Conservation (phyloP, 108 stramenopile genomes). For the Skeletonema costatum region DNA sequence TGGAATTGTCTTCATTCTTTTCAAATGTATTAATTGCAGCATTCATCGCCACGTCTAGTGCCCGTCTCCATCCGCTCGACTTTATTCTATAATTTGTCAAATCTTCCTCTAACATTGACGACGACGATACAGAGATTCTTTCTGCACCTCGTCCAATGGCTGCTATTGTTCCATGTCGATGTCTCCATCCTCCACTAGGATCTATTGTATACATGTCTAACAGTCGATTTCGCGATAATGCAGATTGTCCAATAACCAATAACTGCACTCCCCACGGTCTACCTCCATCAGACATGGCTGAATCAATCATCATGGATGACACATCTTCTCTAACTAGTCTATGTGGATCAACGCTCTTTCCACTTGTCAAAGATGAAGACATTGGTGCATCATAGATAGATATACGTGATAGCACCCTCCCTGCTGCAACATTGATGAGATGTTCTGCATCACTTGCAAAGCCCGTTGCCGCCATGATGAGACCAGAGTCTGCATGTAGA, state of each 20-base stretch:
- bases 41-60: constrained; percentile 48
- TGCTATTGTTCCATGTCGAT: constrained; percentile 26
- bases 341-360: constrained; percentile 47
- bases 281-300: constrained; percentile 35
- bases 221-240: constrained; percentile 4
- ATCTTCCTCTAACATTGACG: constrained; percentile 3
- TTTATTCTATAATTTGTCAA: not conserved
- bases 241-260: constrained; percentile 41
- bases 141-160: constrained; percentile 47
- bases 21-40: constrained; percentile 40
- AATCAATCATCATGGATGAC: constrained; percentile 34
- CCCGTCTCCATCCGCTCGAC: constrained; percentile 36
- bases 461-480: constrained; percentile 42
- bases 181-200: constrained; percentile 50
- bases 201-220: constrained; percentile 53
- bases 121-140: constrained; percentile 10
- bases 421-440: constrained; percentile 35
- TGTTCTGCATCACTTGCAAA: constrained; percentile 47
- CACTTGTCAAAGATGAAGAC: not conserved
- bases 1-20: not conserved
- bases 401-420: constrained; percentile 34
- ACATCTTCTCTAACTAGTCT: constrained; percentile 45
- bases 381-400: constrained; percentile 38
- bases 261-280: constrained; percentile 46
- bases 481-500: constrained; percentile 74